Evolutionary conservation across 176 grass and related monocot species (phyloP).

Genomic region (Elaeis guineensis): DNA sequence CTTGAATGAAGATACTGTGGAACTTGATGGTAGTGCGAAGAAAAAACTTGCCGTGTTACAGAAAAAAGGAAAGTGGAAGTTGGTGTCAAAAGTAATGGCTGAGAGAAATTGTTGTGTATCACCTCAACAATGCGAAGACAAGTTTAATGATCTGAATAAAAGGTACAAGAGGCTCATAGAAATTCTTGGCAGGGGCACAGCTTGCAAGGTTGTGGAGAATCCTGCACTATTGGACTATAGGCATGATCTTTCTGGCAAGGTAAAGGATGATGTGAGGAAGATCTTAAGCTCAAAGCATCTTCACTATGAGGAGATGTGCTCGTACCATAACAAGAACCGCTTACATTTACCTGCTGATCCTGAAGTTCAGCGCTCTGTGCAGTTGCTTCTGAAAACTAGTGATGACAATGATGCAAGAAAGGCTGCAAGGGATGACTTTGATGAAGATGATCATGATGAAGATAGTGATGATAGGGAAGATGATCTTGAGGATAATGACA

Average conservation of each 20-base stretch:
- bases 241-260: constrained; percentile 30
- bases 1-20: constrained; percentile 45
- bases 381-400: constrained; percentile 29
- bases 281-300: constrained; percentile 63
- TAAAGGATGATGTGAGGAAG: constrained; percentile 58
- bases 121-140: constrained; percentile 75
- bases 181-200: constrained; percentile 54
- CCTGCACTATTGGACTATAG: constrained; percentile 37
- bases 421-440: constrained; percentile 23
- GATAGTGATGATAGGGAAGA: constrained; percentile 32
- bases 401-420: constrained; percentile 32
- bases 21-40: constrained; percentile 14
- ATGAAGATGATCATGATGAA: constrained; percentile 28
- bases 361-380: constrained; percentile 34
- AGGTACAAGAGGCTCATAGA: constrained; percentile 73
- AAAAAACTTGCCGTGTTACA: constrained; percentile 46
- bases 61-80: constrained; percentile 67
- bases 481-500: constrained; percentile 15
- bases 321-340: constrained; percentile 62
- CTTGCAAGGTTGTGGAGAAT: constrained; percentile 57
- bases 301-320: constrained; percentile 83
- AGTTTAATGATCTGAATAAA: constrained; percentile 87
- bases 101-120: constrained; percentile 39
- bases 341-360: constrained; percentile 48
- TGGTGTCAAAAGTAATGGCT: constrained; percentile 42